Evolutionary conservation across 441 rosid species (phyloP).

Genomic region (Theobroma grandiflorum): DNA sequence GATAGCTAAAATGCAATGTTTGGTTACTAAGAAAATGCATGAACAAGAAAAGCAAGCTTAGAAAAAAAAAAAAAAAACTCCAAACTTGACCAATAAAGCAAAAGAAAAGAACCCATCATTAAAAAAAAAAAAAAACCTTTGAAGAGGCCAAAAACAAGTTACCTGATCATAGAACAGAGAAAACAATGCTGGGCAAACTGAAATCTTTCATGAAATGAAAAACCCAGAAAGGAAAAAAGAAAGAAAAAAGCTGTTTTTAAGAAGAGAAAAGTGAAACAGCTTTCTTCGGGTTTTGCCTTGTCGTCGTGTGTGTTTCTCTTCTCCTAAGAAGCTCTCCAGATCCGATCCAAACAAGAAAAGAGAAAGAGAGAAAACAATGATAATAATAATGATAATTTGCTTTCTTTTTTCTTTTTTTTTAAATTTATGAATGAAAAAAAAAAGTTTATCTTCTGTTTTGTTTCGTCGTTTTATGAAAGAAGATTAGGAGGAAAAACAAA

Average conservation of each 20-base stretch:
- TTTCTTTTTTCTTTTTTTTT: conserved; percentile 15
- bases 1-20: neutral
- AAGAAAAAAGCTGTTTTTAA: conserved; percentile 8
- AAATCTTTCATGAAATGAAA: conserved; percentile 37
- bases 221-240: conserved; percentile 17
- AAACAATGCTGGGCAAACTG: conserved; percentile 43
- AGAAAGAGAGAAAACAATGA: conserved; percentile 34
- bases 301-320: conserved; percentile 22
- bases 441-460: conserved; percentile 30
- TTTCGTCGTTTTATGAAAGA: conserved; percentile 43
- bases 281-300: conserved; percentile 31
- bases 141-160: conserved; percentile 35
- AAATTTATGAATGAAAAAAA: conserved; percentile 16
- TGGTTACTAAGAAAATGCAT: conserved; percentile 34
- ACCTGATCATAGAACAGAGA: conserved; percentile 60
- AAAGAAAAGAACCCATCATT: conserved; percentile 18
- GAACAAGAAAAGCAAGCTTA: conserved; percentile 22
- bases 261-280: conserved; percentile 44
- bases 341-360: conserved; percentile 56
- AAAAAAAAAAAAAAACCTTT: conserved; percentile 10
- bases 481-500: conserved; percentile 15
- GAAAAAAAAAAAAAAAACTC: neutral
- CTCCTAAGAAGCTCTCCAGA: conserved; percentile 42
- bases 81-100: conserved; percentile 9
- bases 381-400: conserved; percentile 23